Base-by-base conservation (phyloP, 75 land plant genomes). In the Selaginella tamariscina region DNA sequence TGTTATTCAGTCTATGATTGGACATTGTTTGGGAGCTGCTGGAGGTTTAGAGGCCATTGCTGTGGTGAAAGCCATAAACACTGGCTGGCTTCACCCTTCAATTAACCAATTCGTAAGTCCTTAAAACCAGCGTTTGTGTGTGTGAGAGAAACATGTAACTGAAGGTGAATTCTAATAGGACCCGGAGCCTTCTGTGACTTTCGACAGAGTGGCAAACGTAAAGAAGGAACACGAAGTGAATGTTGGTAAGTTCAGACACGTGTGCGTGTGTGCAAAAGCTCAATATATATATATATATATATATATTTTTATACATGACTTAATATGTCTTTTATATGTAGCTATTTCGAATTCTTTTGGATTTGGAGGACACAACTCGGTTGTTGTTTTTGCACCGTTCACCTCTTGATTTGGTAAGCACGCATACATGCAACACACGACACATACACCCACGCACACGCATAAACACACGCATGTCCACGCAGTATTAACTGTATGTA, bases 231-330 rank as follows among this genome's bases (percentile, higher is more conserved):
- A 81, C 49, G 83, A 83, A 70, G 76, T 78, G 0, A 67, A 78
- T 66, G 74, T 78, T 71, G 85, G 85, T 83, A 77, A 68, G 85
- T 29, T n/a, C n/a, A n/a, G n/a, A n/a, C n/a, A n/a, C n/a, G n/a
- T n/a, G n/a, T n/a, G n/a, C n/a, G n/a, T n/a, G n/a, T n/a, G n/a
- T n/a, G n/a, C n/a, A n/a, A n/a, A n/a, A n/a, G n/a, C n/a, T n/a
- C n/a, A n/a, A n/a, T n/a, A n/a, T n/a, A n/a, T n/a, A n/a, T n/a
- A n/a, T n/a, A n/a, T n/a, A n/a, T n/a, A n/a, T n/a, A n/a, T n/a
- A n/a, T n/a, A n/a, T n/a, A n/a, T n/a, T n/a, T n/a, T n/a, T n/a
- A n/a, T n/a, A n/a, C n/a, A n/a, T n/a, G n/a, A n/a, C n/a, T n/a
- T n/a, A n/a, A n/a, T n/a, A n/a, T n/a, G n/a, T n/a, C n/a, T n/a